A percentile compares a stretch with the other conserved stretches of the same genome.
Evolutionary conservation across 2,329 filamentous ascomycete species (phyloP).

Genomic region (Aureobasidium sp.): DNA sequence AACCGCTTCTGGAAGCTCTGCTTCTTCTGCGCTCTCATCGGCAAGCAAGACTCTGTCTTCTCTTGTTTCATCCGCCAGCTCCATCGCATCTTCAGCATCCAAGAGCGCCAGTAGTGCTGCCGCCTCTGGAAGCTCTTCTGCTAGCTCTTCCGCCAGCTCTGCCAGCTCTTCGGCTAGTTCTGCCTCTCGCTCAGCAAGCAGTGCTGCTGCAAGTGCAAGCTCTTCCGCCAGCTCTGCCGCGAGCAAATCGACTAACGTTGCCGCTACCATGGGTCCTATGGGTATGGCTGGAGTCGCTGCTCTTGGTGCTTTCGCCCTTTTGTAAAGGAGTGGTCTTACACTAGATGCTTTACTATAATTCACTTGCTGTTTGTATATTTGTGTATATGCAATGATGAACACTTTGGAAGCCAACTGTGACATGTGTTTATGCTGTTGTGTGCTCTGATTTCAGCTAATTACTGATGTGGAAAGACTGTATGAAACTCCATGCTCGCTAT

Average conservation of each 20-base stretch:
- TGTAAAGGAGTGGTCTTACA: background rate
- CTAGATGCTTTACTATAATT: background rate
- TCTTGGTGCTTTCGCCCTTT: conserved; percentile 1
- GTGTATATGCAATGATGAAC: background rate
- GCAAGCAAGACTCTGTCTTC: background rate
- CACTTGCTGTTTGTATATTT: background rate
- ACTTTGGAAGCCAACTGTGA: background rate
- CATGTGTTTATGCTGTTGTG: background rate
- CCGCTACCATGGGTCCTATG: background rate
- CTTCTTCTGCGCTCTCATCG: background rate
- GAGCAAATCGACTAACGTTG: background rate
- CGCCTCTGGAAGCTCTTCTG: background rate
- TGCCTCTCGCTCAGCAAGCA: background rate
- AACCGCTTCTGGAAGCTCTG: background rate
- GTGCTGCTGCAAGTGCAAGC: background rate
- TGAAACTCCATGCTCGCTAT: too few species aligned
- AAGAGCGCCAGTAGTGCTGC: background rate
- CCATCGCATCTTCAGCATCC: background rate
- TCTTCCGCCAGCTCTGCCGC: background rate
- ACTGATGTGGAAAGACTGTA: background rate
- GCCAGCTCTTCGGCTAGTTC: background rate
- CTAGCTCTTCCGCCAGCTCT: background rate
- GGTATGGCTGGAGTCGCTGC: conserved; percentile 1
- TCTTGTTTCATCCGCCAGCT: background rate
- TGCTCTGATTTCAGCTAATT: background rate